Percentiles rank a stretch among this genome's conserved stretches.
Conservation (phyloP, 305 asterid species). For the Fraxinus albicans region DNA sequence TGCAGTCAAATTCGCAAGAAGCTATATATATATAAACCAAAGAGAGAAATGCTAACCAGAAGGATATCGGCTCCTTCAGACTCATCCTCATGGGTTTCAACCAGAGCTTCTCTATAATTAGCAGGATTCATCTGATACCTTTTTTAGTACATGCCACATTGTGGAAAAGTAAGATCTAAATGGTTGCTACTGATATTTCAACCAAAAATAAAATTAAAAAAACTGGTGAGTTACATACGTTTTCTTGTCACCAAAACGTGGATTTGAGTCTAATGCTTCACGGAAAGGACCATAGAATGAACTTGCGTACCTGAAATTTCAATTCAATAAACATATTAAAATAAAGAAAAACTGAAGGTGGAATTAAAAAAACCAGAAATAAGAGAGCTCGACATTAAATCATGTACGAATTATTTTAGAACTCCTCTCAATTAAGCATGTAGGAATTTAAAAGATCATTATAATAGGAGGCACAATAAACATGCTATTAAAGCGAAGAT, state of each 20-base stretch:
- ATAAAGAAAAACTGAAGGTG: neutral
- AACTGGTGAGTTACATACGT: conserved; percentile 44
- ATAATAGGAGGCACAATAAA: neutral
- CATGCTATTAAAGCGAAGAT: neutral
- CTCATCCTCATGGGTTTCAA: conserved; percentile 84
- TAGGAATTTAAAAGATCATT: neutral
- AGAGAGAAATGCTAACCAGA: conserved; percentile 50
- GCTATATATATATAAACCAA: neutral
- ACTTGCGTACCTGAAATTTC: conserved; percentile 75
- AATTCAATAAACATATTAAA: conserved; percentile 7
- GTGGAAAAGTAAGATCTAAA: conserved; percentile 14
- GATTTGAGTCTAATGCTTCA: conserved; percentile 94
- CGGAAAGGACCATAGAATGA: conserved; percentile 95
- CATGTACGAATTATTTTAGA: neutral
- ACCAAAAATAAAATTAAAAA: neutral
- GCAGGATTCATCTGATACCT: conserved; percentile 99
- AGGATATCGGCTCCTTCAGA: conserved; percentile 99
- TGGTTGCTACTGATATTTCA: neutral
- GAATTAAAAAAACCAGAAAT: neutral
- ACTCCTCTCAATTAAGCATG: conserved; percentile 6
- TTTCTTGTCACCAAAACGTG: conserved; percentile 97
- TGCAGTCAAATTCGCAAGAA: conserved; percentile 2
- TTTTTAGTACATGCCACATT: conserved; percentile 17
- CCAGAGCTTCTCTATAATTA: conserved; percentile 84
- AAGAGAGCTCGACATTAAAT: neutral